phyloP scores from a whole-genome alignment of 108 stramenopile genomes.

The Stephanodiscus triporus region DNA sequence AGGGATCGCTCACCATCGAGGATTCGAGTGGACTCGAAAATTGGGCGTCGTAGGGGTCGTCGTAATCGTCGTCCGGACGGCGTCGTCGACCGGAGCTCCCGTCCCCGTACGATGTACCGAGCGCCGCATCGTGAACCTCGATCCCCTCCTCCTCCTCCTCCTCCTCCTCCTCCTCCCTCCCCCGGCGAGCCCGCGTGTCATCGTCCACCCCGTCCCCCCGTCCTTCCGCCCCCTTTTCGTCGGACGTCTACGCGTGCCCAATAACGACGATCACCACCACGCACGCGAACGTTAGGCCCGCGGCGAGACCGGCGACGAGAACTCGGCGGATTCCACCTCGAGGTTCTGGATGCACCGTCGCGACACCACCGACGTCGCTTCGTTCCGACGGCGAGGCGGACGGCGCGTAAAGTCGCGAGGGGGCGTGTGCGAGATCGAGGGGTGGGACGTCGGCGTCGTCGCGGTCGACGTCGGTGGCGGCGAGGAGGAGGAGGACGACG shows the following conservation, averaged over 20 bases:
- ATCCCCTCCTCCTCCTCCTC: neutral
- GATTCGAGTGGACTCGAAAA: constrained; percentile 43
- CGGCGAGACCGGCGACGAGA: too few species aligned
- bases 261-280: constrained; percentile 10
- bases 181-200: neutral
- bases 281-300: constrained; percentile 27
- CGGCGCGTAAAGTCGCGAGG: too few species aligned
- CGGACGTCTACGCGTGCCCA: constrained; percentile 4
- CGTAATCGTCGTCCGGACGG: neutral
- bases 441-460: too few species aligned
- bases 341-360: too few species aligned
- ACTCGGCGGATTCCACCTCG: too few species aligned
- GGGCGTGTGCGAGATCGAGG: too few species aligned
- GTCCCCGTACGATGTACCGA: neutral
- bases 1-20: constrained; percentile 54
- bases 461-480: too few species aligned
- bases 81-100: neutral
- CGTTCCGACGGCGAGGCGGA: too few species aligned
- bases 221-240: constrained; percentile 9
- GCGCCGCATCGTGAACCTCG: neutral
- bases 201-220: neutral
- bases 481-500: too few species aligned
- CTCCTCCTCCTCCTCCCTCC: neutral
- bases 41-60: neutral
- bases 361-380: too few species aligned